phyloP scores from a whole-genome alignment of 106 monocot species.

The Platanthera zijinensis region DNA sequence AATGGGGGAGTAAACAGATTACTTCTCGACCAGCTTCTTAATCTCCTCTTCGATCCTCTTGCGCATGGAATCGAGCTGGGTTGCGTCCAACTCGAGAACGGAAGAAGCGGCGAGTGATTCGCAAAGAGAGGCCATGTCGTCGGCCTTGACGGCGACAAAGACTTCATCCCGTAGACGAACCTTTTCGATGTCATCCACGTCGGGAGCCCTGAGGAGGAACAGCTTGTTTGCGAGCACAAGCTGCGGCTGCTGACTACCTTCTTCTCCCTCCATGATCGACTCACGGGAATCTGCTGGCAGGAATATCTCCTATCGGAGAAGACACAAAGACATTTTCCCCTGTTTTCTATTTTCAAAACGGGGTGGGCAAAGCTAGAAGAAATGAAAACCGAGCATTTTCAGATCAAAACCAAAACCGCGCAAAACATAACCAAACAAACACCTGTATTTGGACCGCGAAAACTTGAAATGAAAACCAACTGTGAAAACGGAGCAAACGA shows the following conservation, averaged over 20 bases:
- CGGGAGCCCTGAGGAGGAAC: constrained; percentile 76
- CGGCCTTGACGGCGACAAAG: constrained; percentile 44
- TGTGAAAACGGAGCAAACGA: no score
- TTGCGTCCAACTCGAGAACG: constrained; percentile 56
- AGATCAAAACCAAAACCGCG: no score
- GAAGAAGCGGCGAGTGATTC: constrained; percentile 53
- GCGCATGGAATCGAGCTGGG: no score
- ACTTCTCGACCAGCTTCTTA: constrained; percentile 87
- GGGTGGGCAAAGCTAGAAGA: no score
- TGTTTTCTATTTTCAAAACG: no score
- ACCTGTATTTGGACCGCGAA: no score
- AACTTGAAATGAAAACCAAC: no score
- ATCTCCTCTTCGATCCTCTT: constrained; percentile 59
- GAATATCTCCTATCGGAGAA: no score
- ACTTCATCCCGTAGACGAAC: constrained; percentile 74
- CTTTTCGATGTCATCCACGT: constrained; percentile 87
- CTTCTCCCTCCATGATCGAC: constrained; percentile 43
- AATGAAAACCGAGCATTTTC: no score
- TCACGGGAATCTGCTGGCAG: no score
- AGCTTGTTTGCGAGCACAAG: constrained; percentile 73
- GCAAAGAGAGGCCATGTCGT: constrained; percentile 71
- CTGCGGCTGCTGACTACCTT: constrained; percentile 63
- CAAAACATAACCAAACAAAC: no score
- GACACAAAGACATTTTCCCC: no score
- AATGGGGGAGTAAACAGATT: neutral